phyloP scores from a whole-genome alignment of 2,329 filamentous ascomycete species.

The Grosmannia clavigera region DNA sequence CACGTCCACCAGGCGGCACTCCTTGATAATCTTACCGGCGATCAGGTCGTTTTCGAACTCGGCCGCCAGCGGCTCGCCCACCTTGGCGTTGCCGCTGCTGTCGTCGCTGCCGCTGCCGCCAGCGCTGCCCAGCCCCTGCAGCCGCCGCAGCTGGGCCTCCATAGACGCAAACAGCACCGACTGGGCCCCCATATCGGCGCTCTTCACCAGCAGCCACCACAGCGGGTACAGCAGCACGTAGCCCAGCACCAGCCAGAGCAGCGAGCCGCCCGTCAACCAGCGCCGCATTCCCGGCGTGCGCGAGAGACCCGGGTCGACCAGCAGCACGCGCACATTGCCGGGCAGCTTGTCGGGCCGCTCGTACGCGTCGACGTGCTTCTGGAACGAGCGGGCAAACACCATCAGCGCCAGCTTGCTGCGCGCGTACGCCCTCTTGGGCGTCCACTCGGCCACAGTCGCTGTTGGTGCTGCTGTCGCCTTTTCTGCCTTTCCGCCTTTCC shows the following conservation, averaged over 20 bases:
- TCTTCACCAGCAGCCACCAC: conserved; percentile 84
- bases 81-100: neutral
- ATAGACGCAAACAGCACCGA: conserved; percentile 76
- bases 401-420: conserved; percentile 69
- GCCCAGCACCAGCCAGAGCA: conserved; percentile 60
- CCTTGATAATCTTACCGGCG: conserved; percentile 58
- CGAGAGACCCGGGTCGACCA: conserved; percentile 76
- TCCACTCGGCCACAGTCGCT: conserved; percentile 34
- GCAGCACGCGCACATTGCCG: conserved; percentile 69
- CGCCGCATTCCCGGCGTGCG: conserved; percentile 79
- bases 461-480: conserved; percentile 5
- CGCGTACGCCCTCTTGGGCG: conserved; percentile 46
- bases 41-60: conserved; percentile 34
- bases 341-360: conserved; percentile 72
- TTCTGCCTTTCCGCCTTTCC: neutral
- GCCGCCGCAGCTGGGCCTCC: conserved; percentile 56
- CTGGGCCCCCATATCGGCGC: conserved; percentile 70
- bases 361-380: conserved; percentile 81
- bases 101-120: neutral
- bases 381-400: conserved; percentile 79
- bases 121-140: conserved; percentile 18
- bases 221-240: conserved; percentile 71
- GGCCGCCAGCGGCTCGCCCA: conserved; percentile 15
- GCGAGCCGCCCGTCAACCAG: conserved; percentile 74
- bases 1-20: conserved; percentile 67